Evolutionary conservation across 352 stramenopile species (phyloP), one percentile per base, ranked within the genome.

Genomic region (Pythium utonaiense): DNA sequence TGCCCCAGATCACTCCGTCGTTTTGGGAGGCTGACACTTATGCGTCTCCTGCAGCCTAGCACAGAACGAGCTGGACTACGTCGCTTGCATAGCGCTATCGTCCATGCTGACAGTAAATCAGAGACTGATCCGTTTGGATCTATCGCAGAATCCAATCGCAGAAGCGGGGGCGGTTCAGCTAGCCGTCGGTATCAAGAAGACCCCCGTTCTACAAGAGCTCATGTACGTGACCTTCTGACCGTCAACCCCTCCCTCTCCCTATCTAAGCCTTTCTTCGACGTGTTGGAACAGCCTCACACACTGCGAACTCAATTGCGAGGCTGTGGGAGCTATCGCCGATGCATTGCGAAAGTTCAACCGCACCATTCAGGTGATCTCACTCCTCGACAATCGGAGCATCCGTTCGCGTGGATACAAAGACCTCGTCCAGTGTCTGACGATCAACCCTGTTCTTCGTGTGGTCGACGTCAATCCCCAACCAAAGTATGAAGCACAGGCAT

Each of bases 91-190:
- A 7, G 52, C 64, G 7, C 67, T 92, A 40, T 49, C 75, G 0
- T 69, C 72, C 7, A 88, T 89, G 73, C 70, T 92, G 0, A 65
- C 63, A 16, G 73, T 86, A n/a, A 92, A 89, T 60, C 66, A 62
- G 45, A 59, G 42, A 1, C 57, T 92, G 0, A 50, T 64, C 14
- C 31, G 41, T 0, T 38, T 92, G 1, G 72, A 82, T 31, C 47
- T 92, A 12, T 71, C 67, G 0, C 19, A 67, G 4, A 92, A 92
- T 51, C 71, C 74, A 0, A 40, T 89, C 3, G 69, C 67, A 9
- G 67, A 86, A 51, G 77, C 77, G 40, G 81, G 75, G 3, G 62
- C 51, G 41, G 71, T 80, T 0, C 55, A 82, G 21, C 38, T 90
- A 1, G 70, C 78, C 0, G 45, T 62, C 10, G 78, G 66, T 7